phyloP scores from a whole-genome alignment of 768 basidiomycete species.

The Leccinum longicurvipes region DNA sequence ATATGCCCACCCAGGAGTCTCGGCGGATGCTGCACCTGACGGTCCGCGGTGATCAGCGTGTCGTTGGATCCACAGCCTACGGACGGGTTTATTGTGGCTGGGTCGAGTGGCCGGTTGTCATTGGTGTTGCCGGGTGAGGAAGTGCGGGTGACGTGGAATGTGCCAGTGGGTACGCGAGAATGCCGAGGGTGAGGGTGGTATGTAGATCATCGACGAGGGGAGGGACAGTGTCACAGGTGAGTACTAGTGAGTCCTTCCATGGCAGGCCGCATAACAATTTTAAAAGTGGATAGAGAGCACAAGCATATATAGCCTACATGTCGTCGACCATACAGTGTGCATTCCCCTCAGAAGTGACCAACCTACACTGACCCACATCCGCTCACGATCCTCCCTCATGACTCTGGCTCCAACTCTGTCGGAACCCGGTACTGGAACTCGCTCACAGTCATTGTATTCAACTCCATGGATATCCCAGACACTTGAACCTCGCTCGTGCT shows the following conservation, averaged over 20 bases:
- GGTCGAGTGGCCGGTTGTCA: constrained; percentile 63
- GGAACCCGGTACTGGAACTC: not conserved
- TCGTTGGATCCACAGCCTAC: constrained; percentile 65
- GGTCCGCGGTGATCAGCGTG: constrained; percentile 67
- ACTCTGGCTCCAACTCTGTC: not conserved
- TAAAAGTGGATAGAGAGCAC: too few species aligned
- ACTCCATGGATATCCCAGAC: not conserved
- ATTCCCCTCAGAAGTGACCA: too few species aligned
- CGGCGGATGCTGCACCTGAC: too few species aligned
- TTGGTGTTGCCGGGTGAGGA: constrained; percentile 73
- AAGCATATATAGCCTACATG: too few species aligned
- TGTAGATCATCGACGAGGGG: constrained; percentile 35
- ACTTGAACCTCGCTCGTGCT: not conserved
- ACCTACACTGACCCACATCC: too few species aligned
- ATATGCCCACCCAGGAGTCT: too few species aligned
- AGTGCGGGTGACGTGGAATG: constrained; percentile 59
- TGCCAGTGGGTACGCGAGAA: constrained; percentile 64
- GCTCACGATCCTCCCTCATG: too few species aligned
- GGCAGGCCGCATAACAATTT: too few species aligned
- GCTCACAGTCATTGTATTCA: not conserved
- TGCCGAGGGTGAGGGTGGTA: constrained; percentile 62
- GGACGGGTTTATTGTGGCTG: constrained; percentile 78
- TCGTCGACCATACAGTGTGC: too few species aligned
- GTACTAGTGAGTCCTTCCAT: too few species aligned
- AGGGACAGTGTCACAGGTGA: too few species aligned